Evolutionary conservation across 257 asterid species (phyloP), one percentile per base, ranked within the genome.

Genomic region (Fraxinus cuspidata): DNA sequence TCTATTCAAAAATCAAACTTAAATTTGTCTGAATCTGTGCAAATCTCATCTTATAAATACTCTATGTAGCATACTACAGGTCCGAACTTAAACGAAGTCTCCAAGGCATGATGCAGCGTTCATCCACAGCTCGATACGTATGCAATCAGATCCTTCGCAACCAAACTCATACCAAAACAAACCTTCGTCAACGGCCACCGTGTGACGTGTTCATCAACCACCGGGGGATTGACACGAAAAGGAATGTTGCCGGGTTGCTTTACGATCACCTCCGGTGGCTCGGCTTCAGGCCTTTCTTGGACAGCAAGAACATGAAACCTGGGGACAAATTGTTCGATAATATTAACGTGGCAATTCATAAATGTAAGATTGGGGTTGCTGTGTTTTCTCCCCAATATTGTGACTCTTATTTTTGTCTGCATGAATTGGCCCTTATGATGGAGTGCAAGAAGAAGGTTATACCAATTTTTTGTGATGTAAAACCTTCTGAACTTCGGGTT

Each of bases 131-230:
- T 81, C 16, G 64, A 32, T 9, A 63, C 0, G 81, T 80, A 32
- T 65, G 56, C 78, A 77, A 82, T 49, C 84, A 86, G 10, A 23
- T 84, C 74, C 81, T 83, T 53, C 75, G 79, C 31, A 37, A 74
- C 23, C 42, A 77, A 13, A 78, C 32, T 3, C 71, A 66, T 51
- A 40, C 66, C 1, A n/a, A 49, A 9, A 19, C 42, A 2, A 60
- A 9, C 8, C 7, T 23, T 27, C 6, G 2, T 11, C 76, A 27
- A 2, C 64, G 44, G 31, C 10, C 27, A 7, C 80, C 89, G 0
- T 90, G 96, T 80, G 96, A 92, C 7, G 92, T 94, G 67, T 94
- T 94, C 90, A 88, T 94, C 80, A 94, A 94, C 80, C 98, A 94
- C 70, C 91, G 98, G 0, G 97, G 97, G 1, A 77, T 86, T n/a